Base-by-base conservation (phyloP, 352 stramenopile genomes). In the Globisporangium cederbergense region DNA sequence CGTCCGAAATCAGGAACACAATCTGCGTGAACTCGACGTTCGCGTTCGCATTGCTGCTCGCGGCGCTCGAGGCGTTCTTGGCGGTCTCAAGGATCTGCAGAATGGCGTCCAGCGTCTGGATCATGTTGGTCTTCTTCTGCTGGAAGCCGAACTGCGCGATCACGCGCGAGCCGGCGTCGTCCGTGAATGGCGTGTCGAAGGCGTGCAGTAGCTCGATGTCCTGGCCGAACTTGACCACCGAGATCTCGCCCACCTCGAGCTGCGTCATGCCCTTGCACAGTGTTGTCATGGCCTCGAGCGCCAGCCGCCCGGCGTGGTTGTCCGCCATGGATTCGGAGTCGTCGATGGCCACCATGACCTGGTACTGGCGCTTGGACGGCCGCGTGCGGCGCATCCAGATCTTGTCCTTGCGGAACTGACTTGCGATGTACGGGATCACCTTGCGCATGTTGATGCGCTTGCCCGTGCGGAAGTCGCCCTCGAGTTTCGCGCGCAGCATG, bases 371-470 rank as follows among this genome's bases (percentile, higher is more conserved):
- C 74, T 99, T 99, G 5, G 91, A 97, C 32, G 98, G 97, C 64
- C 99, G 99, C 32, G 97, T 99, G 46, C 98, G 86, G 32, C 97
- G 87, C 59, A 99, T 84, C 98, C 98, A 99, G 70, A 99, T 99
- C 76, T 99, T 99, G 79, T 99, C 98, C 75, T 99, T 99, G 34
- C 97, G 86, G 78, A 99, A 99, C 65, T 98, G 96, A 70, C 88
- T 98, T n/a, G 98, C 98, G 67, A 99, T 99, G 81, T 99, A 99
- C 32, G 96, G 90, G 78, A 99, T 99, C 57, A 99, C 98, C 64
- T 98, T 98, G 64, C 98, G 97, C 98, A 99, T 99, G 73, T 99
- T 99, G 67, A 99, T 99, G 59, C 98, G 84, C 77, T 99, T 99
- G 40, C 98, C 98, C 10, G 97, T 99, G 4, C 98, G 88, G 75